Evolutionary conservation across 2,329 filamentous ascomycete genomes (phyloP).

Genomic region (Emmonsiellopsis sp.): DNA sequence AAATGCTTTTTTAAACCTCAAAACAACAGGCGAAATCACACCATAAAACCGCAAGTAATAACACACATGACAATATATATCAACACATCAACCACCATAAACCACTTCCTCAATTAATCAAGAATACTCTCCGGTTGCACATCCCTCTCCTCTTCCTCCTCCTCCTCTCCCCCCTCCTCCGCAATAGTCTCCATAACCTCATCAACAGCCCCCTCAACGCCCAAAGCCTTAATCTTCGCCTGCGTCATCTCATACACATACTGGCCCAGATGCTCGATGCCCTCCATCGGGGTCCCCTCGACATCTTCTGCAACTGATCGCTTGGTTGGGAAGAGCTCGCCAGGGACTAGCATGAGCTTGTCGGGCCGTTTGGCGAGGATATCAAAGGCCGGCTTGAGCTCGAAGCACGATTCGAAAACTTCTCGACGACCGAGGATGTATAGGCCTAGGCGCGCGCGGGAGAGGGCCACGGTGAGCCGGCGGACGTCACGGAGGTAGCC

Average conservation of each 20-base stretch:
- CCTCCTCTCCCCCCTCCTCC: slow-evolving; percentile 24
- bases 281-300: slow-evolving; percentile 64
- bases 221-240: slow-evolving; percentile 51
- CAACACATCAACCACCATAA: too few species aligned
- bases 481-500: slow-evolving; percentile 91
- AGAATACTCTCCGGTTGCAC: slow-evolving; percentile 1
- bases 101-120: not conserved
- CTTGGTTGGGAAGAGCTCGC: slow-evolving; percentile 72
- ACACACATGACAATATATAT: too few species aligned
- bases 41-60: too few species aligned
- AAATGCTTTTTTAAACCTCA: too few species aligned
- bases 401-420: slow-evolving; percentile 81
- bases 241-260: slow-evolving; percentile 96
- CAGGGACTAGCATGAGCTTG: slow-evolving; percentile 70
- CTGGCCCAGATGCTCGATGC: slow-evolving; percentile 86
- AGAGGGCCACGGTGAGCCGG: slow-evolving; percentile 87
- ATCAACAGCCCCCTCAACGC: slow-evolving; percentile 26
- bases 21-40: too few species aligned
- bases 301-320: slow-evolving; percentile 37
- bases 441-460: slow-evolving; percentile 78
- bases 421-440: slow-evolving; percentile 84
- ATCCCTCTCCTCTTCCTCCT: slow-evolving; percentile 5
- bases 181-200: slow-evolving; percentile 22
- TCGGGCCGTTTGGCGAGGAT: slow-evolving; percentile 67
- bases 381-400: slow-evolving; percentile 79